Base-by-base conservation (phyloP, 2,329 filamentous ascomycete genomes). In the Thermothelomyces thermophilus region DNA sequence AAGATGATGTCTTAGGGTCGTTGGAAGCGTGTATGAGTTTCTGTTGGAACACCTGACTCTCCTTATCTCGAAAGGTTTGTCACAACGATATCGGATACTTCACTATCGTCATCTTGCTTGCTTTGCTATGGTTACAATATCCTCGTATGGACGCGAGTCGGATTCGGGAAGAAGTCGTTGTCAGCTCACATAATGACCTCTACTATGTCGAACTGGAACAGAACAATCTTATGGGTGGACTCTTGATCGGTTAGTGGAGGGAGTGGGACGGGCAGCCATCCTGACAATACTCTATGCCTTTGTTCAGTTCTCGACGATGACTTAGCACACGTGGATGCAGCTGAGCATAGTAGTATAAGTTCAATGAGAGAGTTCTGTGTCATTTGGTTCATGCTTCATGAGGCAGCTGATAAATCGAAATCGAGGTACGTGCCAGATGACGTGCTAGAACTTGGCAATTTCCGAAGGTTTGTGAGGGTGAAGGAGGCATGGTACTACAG, bases 171-270 rank as follows among this genome's bases (percentile, higher is more conserved):
- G 41, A 52, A 50, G 41, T 56, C 49, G 55, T 48, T 59, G 52
- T 45, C 57, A 59, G 54, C 56, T 58, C 54, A 53, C 51, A 54
- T 58, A 54, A 53, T 58, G 47, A 58, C 50, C 50, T 55, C 51
- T 50, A 50, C 56, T 53, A 56, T 56, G 47, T 50, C 48, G 51
- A 42, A 46, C 46, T 40, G 52, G 48, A 19, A 40, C 47, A 47
- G 31, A 51, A 50, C 36, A 54, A 54, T 56, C 52, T 60, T 53
- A 45, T 42, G 48, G 46, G 57, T 54, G 48, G 50, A 54, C 54
- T 56, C 51, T 56, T 52, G 54, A 39, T 42, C 41, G 46, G 51
- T 50, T 40, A 50, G 51, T 46, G 53, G 56, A 43, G 51, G 51
- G 46, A 37, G 48, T 56, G 51, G 50, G 51, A 52, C 52, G 54